Base-by-base conservation (phyloP, 805 yeast species). In the Tetrapisispora namnaoensis region DNA sequence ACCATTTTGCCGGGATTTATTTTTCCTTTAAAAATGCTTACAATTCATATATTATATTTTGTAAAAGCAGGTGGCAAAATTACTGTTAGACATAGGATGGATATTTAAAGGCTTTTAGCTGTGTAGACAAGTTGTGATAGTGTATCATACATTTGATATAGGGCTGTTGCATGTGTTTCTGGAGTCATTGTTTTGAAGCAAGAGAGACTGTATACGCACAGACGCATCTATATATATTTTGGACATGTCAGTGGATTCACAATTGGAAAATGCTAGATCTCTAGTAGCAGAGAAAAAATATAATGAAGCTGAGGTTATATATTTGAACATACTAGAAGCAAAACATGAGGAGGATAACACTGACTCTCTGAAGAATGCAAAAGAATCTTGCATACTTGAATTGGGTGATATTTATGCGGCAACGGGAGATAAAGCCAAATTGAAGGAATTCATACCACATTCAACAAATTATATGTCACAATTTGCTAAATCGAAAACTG, bases 401-500 rank as follows among this genome's bases (percentile, higher is more conserved):
- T 73, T 91, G 56, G 96, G 95, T 35, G 73, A 75, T 50, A 63
- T 89, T 32, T 90, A 86, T 66, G 77, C 79, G 50, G 65, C 64
- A 2, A 68, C 71, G 34, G 60, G 70, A 13, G 70, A 80, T 43
- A 69, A 74, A 24, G 72, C 68, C 4, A 76, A 80, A 55, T 73
- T 93, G 42, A 70, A 74, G 17, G 70, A 69, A 37, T 78, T 93
- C 59, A 79, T 93, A 37, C 73, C 79, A 13, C 74, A 78, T 38
- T 82, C 95, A 0, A 78, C 93, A 57, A 70, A 69, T 9, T 77
- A 82, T n/a, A 82, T 89, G 73, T 78, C 82, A 48, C 77, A 78
- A 34, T 80, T 86, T 60, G 96, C 98, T 43, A 93, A 93, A 70
- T 86, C 96, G 16, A 93, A 93, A 67, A 85, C 95, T 9, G 95